Conservation (phyloP, 2,329 filamentous ascomycete genomes). For the Xylaria sp. region DNA sequence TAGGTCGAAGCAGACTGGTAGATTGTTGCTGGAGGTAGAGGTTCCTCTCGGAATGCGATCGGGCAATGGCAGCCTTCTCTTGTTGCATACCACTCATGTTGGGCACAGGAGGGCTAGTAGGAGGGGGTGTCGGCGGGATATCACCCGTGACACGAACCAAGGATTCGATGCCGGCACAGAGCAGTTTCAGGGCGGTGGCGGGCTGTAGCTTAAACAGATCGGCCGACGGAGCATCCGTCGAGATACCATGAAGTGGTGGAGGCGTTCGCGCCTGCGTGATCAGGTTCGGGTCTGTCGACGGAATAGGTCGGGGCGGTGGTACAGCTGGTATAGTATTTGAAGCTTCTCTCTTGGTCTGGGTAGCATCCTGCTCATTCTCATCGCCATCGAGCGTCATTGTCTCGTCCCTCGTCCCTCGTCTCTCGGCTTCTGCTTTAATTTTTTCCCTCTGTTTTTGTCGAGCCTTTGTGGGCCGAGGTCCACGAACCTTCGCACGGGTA, state of each 20-base stretch:
- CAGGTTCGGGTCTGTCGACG: slow-evolving; percentile 52
- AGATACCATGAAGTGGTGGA: slow-evolving; percentile 58
- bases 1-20: slow-evolving; percentile 4
- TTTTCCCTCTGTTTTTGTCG: slow-evolving; percentile 1
- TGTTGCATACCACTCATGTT: slow-evolving; percentile 71
- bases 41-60: slow-evolving; percentile 66
- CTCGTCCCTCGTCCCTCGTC: slow-evolving; percentile 19
- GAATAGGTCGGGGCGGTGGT: slow-evolving; percentile 53
- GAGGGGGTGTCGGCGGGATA: slow-evolving; percentile 80
- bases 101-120: slow-evolving; percentile 70
- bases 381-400: slow-evolving; percentile 27
- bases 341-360: slow-evolving; percentile 23
- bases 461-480: background rate
- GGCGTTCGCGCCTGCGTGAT: slow-evolving; percentile 48
- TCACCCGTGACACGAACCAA: slow-evolving; percentile 80
- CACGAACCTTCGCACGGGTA: slow-evolving; percentile 8
- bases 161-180: slow-evolving; percentile 77
- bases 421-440: slow-evolving; percentile 3
- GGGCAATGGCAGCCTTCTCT: slow-evolving; percentile 69
- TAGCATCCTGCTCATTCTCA: slow-evolving; percentile 25
- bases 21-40: slow-evolving; percentile 52
- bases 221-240: slow-evolving; percentile 56
- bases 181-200: slow-evolving; percentile 78
- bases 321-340: slow-evolving; percentile 45
- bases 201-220: slow-evolving; percentile 80